Conservation (phyloP, 495 filamentous ascomycete species). For the Neurospora sp. region DNA sequence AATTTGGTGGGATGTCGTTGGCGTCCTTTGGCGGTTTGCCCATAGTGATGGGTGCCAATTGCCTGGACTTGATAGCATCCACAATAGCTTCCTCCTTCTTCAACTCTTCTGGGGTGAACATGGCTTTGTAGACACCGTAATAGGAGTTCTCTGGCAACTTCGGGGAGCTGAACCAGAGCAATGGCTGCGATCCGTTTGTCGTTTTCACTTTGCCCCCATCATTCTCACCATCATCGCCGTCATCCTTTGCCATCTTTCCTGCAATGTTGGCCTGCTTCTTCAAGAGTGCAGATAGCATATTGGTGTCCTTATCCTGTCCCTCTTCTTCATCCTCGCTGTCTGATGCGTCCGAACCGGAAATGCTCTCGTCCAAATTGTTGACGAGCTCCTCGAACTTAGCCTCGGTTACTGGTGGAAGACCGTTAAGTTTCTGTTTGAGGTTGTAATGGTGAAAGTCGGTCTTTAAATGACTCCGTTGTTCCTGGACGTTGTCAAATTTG, state of each 20-base stretch:
- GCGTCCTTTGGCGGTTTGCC: conserved; percentile 39
- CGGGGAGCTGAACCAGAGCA: conserved; percentile 78
- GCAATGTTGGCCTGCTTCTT: conserved; percentile 74
- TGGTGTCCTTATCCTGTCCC: conserved; percentile 39
- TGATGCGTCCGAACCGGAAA: conserved; percentile 65
- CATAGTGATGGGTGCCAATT: conserved; percentile 55
- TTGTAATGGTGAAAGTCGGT: conserved; percentile 96
- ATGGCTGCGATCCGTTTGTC: conserved; percentile 54
- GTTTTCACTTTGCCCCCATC: conserved; percentile 24
- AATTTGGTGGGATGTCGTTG: conserved; percentile 35
- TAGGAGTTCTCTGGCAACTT: conserved; percentile 65
- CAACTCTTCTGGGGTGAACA: conserved; percentile 67
- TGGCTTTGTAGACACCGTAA: conserved; percentile 72
- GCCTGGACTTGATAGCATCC: conserved; percentile 60
- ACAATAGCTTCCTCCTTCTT: conserved; percentile 51
- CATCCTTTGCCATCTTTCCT: conserved; percentile 21
- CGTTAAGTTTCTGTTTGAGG: conserved; percentile 76
- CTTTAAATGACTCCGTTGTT: conserved; percentile 75
- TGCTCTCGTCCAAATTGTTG: conserved; percentile 75
- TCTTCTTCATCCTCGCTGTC: conserved; percentile 45
- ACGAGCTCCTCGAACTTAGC: conserved; percentile 74
- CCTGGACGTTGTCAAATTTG: conserved; percentile 57
- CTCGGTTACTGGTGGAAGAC: conserved; percentile 58
- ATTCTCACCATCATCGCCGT: conserved; percentile 34
- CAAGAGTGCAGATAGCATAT: conserved; percentile 59